phyloP scores from a whole-genome alignment of 495 filamentous ascomycete species.

The Bathelium albidoporum region DNA sequence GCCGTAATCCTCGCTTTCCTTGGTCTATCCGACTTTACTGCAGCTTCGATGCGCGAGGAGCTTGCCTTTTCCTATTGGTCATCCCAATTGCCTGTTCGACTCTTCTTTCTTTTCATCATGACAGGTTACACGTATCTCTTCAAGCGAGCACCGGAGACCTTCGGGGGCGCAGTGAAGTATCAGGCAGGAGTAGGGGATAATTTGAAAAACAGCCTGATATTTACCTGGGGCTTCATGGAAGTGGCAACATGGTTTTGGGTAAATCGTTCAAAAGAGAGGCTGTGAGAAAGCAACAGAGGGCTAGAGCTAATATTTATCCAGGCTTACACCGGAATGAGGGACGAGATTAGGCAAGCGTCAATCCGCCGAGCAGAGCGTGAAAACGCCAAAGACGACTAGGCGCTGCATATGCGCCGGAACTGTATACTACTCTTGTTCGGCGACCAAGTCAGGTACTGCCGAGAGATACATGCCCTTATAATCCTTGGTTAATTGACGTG shows the following conservation, averaged over 20 bases:
- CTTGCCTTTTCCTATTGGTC: conserved; percentile 57
- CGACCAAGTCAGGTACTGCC: too few species aligned
- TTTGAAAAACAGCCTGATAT: conserved; percentile 68
- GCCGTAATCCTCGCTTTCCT: conserved; percentile 55
- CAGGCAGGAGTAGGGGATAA: conserved; percentile 38
- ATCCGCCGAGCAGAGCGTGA: conserved; percentile 9
- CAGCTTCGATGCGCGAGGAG: conserved; percentile 62
- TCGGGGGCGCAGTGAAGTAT: conserved; percentile 30
- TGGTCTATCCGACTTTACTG: conserved; percentile 63
- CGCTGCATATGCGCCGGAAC: neutral
- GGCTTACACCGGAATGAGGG: conserved; percentile 19
- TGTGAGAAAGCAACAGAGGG: too few species aligned
- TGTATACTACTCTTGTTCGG: neutral
- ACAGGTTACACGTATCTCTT: conserved; percentile 60
- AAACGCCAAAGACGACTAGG: neutral
- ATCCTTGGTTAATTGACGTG: too few species aligned
- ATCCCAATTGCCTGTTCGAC: conserved; percentile 48
- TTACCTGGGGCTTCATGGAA: conserved; percentile 77
- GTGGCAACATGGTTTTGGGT: conserved; percentile 85
- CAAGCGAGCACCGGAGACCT: conserved; percentile 30
- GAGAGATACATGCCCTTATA: too few species aligned
- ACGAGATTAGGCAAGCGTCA: conserved; percentile 13
- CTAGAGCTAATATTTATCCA: neutral
- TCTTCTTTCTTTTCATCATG: conserved; percentile 53
- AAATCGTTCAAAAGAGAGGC: conserved; percentile 17